Percentiles rank a stretch among this genome's conserved stretches.
phyloP scores from a whole-genome alignment of 352 stramenopile species.

The Peronospora belbahrii region DNA sequence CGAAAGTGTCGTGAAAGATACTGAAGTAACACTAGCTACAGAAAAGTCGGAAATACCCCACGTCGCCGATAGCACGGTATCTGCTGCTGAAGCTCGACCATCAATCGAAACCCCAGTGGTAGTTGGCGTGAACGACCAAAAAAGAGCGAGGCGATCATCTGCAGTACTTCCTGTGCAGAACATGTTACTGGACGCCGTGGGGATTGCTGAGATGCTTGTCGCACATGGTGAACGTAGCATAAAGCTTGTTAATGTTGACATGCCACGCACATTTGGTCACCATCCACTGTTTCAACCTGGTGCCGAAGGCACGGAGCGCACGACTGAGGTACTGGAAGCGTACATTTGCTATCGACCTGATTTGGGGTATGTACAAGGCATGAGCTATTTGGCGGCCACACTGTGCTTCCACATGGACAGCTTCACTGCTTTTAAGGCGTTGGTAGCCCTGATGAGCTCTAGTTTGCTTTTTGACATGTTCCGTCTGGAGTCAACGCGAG shows the following conservation, averaged over 20 bases:
- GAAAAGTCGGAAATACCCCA: constrained; percentile 3
- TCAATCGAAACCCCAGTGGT: background rate
- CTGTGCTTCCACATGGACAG: constrained; percentile 86
- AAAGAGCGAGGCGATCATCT: constrained; percentile 24
- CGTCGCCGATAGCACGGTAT: background rate
- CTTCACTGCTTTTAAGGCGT: constrained; percentile 80
- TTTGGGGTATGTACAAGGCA: constrained; percentile 80
- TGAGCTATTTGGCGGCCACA: constrained; percentile 81
- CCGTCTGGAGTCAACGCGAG: constrained; percentile 65
- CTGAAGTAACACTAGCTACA: constrained; percentile 3
- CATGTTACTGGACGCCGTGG: constrained; percentile 60
- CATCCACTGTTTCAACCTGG: constrained; percentile 72
- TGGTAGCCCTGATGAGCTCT: constrained; percentile 76
- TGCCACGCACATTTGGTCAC: constrained; percentile 79
- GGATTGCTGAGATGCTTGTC: constrained; percentile 77
- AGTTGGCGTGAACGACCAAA: constrained; percentile 10
- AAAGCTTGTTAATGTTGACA: constrained; percentile 74
- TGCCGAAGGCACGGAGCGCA: constrained; percentile 59
- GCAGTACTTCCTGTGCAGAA: constrained; percentile 28
- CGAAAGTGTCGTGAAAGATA: constrained; percentile 12
- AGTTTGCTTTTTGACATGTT: constrained; percentile 87
- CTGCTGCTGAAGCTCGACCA: background rate
- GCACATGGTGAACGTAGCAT: constrained; percentile 76
- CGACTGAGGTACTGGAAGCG: constrained; percentile 73
- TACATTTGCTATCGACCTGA: constrained; percentile 85